Evolutionary conservation across 225 moss, liverwort and hornwort species (phyloP).

Genomic region (Polytrichum commune): DNA sequence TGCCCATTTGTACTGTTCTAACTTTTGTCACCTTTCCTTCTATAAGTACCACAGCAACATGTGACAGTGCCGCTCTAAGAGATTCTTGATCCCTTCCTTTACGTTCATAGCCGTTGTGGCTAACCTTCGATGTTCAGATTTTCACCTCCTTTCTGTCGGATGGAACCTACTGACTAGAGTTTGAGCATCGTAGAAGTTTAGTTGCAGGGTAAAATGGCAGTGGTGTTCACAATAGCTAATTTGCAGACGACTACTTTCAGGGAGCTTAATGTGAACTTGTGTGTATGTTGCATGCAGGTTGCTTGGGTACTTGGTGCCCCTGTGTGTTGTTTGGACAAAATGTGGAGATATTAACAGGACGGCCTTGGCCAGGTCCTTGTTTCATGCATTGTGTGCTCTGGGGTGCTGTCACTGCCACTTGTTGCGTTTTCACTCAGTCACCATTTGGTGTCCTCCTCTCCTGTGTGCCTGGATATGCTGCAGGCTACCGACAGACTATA

Average conservation of each 20-base stretch:
- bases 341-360: constrained; percentile 49
- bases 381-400: constrained; percentile 45
- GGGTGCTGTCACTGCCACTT: constrained; percentile 33
- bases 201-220: not conserved
- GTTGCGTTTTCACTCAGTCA: constrained; percentile 32
- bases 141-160: not conserved
- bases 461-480: constrained; percentile 58
- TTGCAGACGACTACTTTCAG: not conserved
- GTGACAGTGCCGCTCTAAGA: too few relatives aligned
- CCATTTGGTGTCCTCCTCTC: constrained; percentile 37
- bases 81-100: too few relatives aligned
- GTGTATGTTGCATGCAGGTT: constrained; percentile 38
- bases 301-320: constrained; percentile 60
- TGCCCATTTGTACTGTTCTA: constrained; percentile 32
- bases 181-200: not conserved
- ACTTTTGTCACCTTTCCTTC: constrained; percentile 10
- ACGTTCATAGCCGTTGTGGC: too few relatives aligned
- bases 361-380: constrained; percentile 51
- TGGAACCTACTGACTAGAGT: not conserved
- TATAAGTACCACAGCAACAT: too few relatives aligned
- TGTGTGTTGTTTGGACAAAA: constrained; percentile 56
- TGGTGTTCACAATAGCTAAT: not conserved
- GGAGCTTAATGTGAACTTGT: not conserved
- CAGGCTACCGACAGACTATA: constrained; percentile 43
- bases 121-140: too few relatives aligned